A percentile compares a stretch with the other conserved stretches of the same genome.
These are phyloP conservation scores for Piromyces finnis DNA, from an alignment of 192 early-diverging fungal genomes.

Conservation along the genomic window DNA sequence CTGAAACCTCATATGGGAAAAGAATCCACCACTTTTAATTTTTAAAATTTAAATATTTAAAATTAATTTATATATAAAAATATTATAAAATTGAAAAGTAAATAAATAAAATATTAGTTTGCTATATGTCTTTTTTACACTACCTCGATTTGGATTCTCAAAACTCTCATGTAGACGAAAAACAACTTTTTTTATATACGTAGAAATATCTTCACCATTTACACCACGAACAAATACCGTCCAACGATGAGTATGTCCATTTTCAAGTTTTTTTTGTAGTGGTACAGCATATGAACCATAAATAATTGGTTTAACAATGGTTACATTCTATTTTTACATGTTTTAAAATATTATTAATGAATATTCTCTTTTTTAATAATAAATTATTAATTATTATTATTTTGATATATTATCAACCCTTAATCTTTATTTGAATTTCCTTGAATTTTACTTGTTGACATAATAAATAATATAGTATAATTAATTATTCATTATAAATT, in stretches of 20 bases:
- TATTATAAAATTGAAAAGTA: too few species aligned
- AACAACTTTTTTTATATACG: conserved; percentile 70
- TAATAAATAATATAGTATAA: too few species aligned
- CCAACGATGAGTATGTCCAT: conserved; percentile 92
- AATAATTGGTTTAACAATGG: neutral
- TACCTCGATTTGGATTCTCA: conserved; percentile 45
- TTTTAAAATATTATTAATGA: neutral
- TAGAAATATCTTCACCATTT: conserved; percentile 71
- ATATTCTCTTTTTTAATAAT: too few species aligned
- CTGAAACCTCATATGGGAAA: conserved; percentile 77
- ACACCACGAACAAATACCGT: conserved; percentile 70
- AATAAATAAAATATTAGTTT: too few species aligned
- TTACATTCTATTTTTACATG: neutral
- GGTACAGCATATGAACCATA: neutral
- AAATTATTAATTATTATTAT: too few species aligned
- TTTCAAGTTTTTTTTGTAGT: conserved; percentile 21
- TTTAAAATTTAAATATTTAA: too few species aligned
- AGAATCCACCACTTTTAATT: neutral
- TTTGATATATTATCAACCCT: too few species aligned
- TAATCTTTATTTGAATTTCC: neutral
- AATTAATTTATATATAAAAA: too few species aligned
- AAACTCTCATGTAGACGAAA: conserved; percentile 97
- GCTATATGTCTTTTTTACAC: too few species aligned
- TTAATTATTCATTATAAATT: neutral
- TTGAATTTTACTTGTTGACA: neutral